Percentiles rank a stretch among this genome's conserved stretches.
These are phyloP conservation scores for Lipomyces kockii DNA, from an alignment of 805 yeast genomes.

Conservation along the genomic window DNA sequence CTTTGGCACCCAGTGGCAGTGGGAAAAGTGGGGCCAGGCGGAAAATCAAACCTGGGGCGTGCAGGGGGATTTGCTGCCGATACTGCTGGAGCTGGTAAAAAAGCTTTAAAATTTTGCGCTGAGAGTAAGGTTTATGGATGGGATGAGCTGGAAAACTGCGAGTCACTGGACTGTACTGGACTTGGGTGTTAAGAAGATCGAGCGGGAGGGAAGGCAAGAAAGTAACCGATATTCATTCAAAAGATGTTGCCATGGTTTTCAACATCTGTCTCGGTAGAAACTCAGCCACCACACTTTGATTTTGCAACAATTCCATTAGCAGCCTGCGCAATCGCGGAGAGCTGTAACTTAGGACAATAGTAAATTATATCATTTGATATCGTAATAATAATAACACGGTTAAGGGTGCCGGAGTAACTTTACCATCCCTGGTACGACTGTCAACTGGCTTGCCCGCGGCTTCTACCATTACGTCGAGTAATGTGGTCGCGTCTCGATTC, in stretches of 20 bases:
- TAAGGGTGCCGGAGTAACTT: background rate
- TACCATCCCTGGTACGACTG: background rate
- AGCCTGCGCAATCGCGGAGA: too few relatives aligned
- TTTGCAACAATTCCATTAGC: too few relatives aligned
- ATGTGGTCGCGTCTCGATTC: background rate
- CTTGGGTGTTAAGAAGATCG: too few relatives aligned
- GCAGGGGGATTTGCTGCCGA: background rate
- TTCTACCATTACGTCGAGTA: background rate
- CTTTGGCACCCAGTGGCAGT: background rate
- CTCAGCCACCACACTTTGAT: too few relatives aligned
- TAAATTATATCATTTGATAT: background rate
- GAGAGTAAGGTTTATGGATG: background rate
- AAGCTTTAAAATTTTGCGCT: background rate
- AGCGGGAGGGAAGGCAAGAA: too few relatives aligned
- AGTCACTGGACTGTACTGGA: too few relatives aligned
- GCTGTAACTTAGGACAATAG: too few relatives aligned
- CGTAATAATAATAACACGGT: background rate
- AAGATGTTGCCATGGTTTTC: too few relatives aligned
- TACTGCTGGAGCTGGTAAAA: background rate
- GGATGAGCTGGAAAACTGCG: background rate
- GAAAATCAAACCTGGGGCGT: slow-evolving; percentile 1
- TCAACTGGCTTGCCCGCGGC: background rate
- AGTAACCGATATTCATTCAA: too few relatives aligned
- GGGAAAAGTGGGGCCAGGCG: background rate
- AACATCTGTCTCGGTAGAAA: too few relatives aligned